Evolutionary conservation across 805 yeast species (phyloP), one percentile per base, ranked within the genome.

Genomic region (Candida oleophila): DNA sequence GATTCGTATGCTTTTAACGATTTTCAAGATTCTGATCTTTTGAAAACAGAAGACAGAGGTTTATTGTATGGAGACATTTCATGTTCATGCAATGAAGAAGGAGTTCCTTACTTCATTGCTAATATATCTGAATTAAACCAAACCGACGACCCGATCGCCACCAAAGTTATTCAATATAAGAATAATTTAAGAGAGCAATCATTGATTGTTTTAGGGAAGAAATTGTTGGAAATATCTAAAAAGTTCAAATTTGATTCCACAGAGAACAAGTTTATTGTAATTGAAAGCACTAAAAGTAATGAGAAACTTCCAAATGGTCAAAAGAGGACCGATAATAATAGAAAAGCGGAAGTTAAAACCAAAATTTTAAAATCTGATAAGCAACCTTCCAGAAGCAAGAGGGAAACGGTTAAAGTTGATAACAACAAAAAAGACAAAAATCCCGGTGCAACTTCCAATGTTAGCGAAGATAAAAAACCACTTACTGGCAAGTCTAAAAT

Each of bases 1-100:
- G 21, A 36, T 15, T 16, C 39, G 8, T 18, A 15, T 9, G 75
- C 73, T 44, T 70, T 85, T 46, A 74, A 73, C 43, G 91, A 85
- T 57, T 85, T 84, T 53, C 71, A 82, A 51, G 90, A 85, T 55
- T 68, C 66, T 25, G 67, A 65, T 41, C 62, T 80, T 22, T 76
- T 78, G 49, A 46, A 51, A 28, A 22, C 51, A 5, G 51, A 50
- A 38, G 54, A 61, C 41, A 55, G 57, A 14, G 53, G 61, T 47
- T 50, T 61, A 22, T 47, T 64, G 19, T 49, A 52, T 22, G 63
- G 64, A 14, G 64, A 62, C 39, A 58, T 48, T 44, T 33, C 53
- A 3, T 42, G 25, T 8, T 22, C 16, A 18, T 11, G 25, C 9
- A 16, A 22, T n/a, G 37, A 14, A 22, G 28, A 33, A 22, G 45